These are phyloP conservation scores for Cryptosporidium canis DNA, from an alignment of 169 alveolate species.

Conservation along the genomic window DNA sequence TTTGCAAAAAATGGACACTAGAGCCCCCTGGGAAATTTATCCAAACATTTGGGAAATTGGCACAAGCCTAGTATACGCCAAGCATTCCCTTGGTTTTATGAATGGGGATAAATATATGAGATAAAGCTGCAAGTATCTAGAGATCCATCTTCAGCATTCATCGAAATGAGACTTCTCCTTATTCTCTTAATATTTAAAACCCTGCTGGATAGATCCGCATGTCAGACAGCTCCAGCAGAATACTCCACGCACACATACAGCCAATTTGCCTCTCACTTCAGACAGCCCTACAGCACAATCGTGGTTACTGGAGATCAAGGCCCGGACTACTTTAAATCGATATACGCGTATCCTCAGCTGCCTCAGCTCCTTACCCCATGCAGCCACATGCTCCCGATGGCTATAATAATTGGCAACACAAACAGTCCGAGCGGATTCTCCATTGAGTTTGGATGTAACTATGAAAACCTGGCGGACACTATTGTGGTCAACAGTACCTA, in stretches of 20 bases:
- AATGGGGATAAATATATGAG: background rate
- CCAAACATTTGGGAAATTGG: conserved; percentile 5
- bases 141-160: background rate
- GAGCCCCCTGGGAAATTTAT: background rate
- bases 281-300: conserved; percentile 36
- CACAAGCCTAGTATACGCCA: background rate
- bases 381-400: conserved; percentile 40
- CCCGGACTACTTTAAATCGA: conserved; percentile 45
- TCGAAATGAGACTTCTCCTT: background rate
- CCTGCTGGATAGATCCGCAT: background rate
- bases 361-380: conserved; percentile 61
- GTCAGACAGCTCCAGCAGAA: conserved; percentile 17
- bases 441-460: conserved; percentile 38
- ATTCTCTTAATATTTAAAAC: background rate
- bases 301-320: conserved; percentile 59
- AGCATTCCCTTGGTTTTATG: background rate
- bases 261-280: conserved; percentile 57
- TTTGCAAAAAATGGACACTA: background rate
- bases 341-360: conserved; percentile 59
- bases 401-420: conserved; percentile 64
- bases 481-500: conserved; percentile 16
- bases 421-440: conserved; percentile 47
- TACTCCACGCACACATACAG: conserved; percentile 25
- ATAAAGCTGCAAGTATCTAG: background rate
- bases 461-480: background rate